A percentile compares a stretch with the other conserved stretches of the same genome.
Conservation (phyloP, 2,329 filamentous ascomycete genomes). For the Chaetomium sp. region DNA sequence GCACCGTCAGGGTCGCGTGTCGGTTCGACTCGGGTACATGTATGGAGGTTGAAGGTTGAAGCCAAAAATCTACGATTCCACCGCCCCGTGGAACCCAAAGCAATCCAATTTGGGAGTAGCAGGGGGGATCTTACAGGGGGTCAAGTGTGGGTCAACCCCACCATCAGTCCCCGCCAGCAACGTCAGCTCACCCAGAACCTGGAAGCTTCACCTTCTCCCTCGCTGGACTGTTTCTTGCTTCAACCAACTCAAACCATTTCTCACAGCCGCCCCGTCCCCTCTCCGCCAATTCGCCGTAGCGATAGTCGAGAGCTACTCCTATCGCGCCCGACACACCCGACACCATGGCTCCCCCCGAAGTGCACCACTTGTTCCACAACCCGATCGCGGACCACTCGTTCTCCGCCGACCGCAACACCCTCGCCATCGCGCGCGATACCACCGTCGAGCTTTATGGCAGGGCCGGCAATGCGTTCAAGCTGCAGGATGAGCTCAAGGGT, state of each 20-base stretch:
- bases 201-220: too few species aligned
- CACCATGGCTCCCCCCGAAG: slow-evolving; percentile 77
- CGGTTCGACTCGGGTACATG: too few species aligned
- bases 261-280: background rate
- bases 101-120: background rate
- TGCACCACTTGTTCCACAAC: slow-evolving; percentile 93
- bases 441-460: slow-evolving; percentile 80
- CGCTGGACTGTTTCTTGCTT: too few species aligned
- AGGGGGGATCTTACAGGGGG: background rate
- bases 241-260: background rate
- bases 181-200: background rate
- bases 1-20: slow-evolving; percentile 1
- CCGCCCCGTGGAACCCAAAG: too few species aligned
- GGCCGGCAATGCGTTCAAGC: slow-evolving; percentile 66
- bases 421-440: slow-evolving; percentile 88
- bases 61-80: too few species aligned
- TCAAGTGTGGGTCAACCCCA: background rate
- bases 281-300: slow-evolving; percentile 26
- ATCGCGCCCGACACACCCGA: slow-evolving; percentile 40
- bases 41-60: too few species aligned
- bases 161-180: slow-evolving; percentile 1
- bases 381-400: slow-evolving; percentile 98
- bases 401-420: slow-evolving; percentile 79
- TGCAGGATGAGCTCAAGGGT: slow-evolving; percentile 89
- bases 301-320: slow-evolving; percentile 99